Percentiles rank a stretch among this genome's conserved stretches.
Conservation (phyloP, 1,284 basidiomycete genomes). For the Cystobasidium slooffiae region DNA sequence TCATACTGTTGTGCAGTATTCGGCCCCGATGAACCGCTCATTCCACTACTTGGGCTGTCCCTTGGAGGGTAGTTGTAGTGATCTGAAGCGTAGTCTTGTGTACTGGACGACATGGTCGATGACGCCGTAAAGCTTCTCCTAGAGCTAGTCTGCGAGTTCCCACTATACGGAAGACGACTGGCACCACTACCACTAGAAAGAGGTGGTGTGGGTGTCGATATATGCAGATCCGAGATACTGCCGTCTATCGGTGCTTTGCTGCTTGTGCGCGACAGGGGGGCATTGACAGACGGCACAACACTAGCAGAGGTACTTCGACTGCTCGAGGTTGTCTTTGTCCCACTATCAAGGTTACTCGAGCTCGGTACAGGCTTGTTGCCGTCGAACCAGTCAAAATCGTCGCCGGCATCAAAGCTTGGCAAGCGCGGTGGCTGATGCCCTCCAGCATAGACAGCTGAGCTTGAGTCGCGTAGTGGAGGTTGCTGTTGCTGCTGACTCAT, state of each 20-base stretch:
- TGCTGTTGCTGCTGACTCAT: constrained; percentile 16
- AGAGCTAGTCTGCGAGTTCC: constrained; percentile 16
- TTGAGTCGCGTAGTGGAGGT: background rate
- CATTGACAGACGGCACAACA: constrained; percentile 7
- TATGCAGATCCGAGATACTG: constrained; percentile 4
- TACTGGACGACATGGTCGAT: constrained; percentile 23
- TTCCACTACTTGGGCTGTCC: constrained; percentile 22
- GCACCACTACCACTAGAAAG: background rate
- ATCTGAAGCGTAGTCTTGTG: constrained; percentile 28
- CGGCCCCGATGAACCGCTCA: constrained; percentile 14
- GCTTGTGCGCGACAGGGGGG: constrained; percentile 12
- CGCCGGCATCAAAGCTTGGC: constrained; percentile 40
- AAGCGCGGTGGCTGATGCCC: constrained; percentile 20
- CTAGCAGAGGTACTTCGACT: constrained; percentile 11
- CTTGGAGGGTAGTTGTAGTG: constrained; percentile 16
- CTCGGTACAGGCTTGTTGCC: constrained; percentile 1
- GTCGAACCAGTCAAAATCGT: constrained; percentile 39
- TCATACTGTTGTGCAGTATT: background rate
- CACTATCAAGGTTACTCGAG: background rate
- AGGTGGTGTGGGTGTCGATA: constrained; percentile 13
- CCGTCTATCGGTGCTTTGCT: constrained; percentile 11
- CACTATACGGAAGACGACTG: background rate
- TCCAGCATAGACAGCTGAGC: background rate
- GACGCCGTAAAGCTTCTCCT: constrained; percentile 22
- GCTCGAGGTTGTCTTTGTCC: background rate